phyloP scores from a whole-genome alignment of 78 protist genomes.

The Mantamonas sphyraenae region DNA sequence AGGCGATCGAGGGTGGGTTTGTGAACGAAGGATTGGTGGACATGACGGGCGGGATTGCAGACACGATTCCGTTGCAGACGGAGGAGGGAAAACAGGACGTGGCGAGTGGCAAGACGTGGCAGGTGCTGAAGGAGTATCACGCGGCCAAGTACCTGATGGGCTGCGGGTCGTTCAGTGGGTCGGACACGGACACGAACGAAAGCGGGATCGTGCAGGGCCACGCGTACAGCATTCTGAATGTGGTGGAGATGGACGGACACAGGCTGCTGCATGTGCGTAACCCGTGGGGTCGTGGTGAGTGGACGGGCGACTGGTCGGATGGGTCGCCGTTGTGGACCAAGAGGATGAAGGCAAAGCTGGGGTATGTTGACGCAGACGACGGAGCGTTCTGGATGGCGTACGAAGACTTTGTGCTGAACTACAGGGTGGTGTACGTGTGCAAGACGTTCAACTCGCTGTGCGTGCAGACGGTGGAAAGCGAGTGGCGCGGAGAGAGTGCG shows the following conservation, averaged over 20 bases:
- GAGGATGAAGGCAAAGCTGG: neutral
- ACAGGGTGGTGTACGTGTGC: conserved; percentile 5
- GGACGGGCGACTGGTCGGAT: conserved; percentile 53
- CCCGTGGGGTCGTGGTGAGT: conserved; percentile 57
- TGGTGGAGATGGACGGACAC: neutral
- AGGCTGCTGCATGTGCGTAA: conserved; percentile 27
- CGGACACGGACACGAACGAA: neutral
- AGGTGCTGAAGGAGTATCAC: conserved; percentile 5
- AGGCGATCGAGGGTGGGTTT: neutral
- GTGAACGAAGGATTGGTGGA: neutral
- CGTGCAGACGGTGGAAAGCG: neutral
- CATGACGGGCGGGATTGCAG: conserved; percentile 4
- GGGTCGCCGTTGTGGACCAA: conserved; percentile 30
- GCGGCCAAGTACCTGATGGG: neutral
- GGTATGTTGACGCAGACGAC: conserved; percentile 2
- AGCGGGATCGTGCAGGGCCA: neutral
- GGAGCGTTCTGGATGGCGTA: conserved; percentile 29
- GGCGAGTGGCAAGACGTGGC: conserved; percentile 8
- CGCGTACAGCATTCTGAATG: conserved; percentile 5
- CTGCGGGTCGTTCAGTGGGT: neutral
- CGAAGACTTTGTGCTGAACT: neutral
- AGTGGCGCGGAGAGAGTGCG: neutral
- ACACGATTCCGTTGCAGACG: neutral
- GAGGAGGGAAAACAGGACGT: neutral
- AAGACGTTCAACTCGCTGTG: neutral